phyloP scores from a whole-genome alignment of 305 asterid genomes.

The Plantago rigida region DNA sequence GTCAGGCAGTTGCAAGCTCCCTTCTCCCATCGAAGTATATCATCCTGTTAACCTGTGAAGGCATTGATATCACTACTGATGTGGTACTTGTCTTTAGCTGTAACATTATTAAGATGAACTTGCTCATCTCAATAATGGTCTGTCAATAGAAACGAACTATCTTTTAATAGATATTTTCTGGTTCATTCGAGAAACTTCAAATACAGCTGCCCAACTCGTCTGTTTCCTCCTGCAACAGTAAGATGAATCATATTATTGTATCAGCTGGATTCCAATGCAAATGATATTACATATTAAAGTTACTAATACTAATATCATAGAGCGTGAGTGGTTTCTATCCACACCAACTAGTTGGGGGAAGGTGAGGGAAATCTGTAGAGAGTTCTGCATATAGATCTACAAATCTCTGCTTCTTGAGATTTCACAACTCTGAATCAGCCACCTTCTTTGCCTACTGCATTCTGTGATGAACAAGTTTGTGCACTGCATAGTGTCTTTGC shows the following conservation, averaged over 20 bases:
- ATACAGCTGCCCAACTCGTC: conserved; percentile 4
- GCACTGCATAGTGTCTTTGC: no score
- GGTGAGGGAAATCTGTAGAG: no score
- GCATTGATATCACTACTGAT: not conserved
- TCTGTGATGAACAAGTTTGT: no score
- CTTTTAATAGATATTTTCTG: conserved; percentile 11
- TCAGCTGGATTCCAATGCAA: not conserved
- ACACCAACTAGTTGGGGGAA: no score
- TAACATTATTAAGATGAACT: not conserved
- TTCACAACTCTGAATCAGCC: no score
- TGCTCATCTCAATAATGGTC: conserved; percentile 3
- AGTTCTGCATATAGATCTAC: no score
- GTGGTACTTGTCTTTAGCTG: not conserved
- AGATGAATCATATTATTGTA: conserved; percentile 1
- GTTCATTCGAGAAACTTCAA: not conserved
- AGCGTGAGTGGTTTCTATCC: no score
- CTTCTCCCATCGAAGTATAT: not conserved
- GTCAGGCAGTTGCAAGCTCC: conserved; percentile 5
- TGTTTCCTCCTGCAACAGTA: conserved; percentile 9
- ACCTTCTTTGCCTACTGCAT: no score
- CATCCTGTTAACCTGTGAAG: not conserved
- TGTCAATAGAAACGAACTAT: conserved; percentile 18
- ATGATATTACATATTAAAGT: conserved; percentile 4
- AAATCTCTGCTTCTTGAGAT: no score
- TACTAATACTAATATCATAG: not conserved